A percentile compares a stretch with the other conserved stretches of the same genome.
Evolutionary conservation across 2,329 filamentous ascomycete species (phyloP).

Genomic region (Knufia fluminis): DNA sequence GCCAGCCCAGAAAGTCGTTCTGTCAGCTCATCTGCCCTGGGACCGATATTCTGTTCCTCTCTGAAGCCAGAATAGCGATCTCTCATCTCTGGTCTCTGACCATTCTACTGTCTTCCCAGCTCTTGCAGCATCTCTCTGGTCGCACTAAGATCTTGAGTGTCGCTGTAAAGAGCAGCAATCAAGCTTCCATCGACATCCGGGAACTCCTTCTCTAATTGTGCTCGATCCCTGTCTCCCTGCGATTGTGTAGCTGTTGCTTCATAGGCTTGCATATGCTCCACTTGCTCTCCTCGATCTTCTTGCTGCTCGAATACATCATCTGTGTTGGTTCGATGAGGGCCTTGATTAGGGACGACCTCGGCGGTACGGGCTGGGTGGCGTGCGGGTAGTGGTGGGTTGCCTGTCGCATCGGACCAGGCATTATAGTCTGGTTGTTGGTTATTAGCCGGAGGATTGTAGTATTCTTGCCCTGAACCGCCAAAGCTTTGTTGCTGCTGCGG

Average conservation of each 20-base stretch:
- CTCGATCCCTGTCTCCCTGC: constrained; percentile 19
- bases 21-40: no score
- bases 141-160: constrained; percentile 18
- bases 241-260: constrained; percentile 18
- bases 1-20: no score
- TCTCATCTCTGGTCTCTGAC: neutral
- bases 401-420: constrained; percentile 2
- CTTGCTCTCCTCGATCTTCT: constrained; percentile 18
- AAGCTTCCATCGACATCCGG: constrained; percentile 23
- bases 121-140: constrained; percentile 23
- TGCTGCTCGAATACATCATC: constrained; percentile 18
- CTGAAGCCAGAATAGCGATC: no score
- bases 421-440: constrained; percentile 1
- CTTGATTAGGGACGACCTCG: constrained; percentile 10
- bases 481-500: constrained; percentile 10
- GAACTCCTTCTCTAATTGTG: constrained; percentile 21
- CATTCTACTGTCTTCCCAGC: constrained; percentile 11
- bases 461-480: constrained; percentile 4
- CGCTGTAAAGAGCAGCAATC: constrained; percentile 23
- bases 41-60: no score
- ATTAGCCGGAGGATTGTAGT: neutral
- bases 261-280: constrained; percentile 23
- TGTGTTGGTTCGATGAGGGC: constrained; percentile 15
- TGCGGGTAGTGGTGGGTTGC: constrained; percentile 5
- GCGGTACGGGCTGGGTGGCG: constrained; percentile 1